Evolutionary conservation across 2,329 filamentous ascomycete species (phyloP).

Genomic region (Calonectria hawksworthii): DNA sequence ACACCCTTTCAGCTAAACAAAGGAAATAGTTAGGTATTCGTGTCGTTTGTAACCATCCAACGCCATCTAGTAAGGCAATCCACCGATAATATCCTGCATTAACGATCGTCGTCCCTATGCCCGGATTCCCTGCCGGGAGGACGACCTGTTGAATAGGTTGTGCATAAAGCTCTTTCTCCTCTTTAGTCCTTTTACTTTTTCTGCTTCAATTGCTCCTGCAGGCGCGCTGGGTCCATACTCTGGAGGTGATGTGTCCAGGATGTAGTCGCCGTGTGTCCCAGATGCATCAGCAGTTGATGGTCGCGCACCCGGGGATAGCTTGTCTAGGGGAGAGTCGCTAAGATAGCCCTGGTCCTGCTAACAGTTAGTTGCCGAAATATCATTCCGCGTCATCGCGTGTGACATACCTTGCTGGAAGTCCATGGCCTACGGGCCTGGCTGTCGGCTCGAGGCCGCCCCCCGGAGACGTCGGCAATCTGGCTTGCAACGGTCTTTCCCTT

Average conservation of each 20-base stretch:
- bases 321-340: not conserved
- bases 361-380: not conserved
- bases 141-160: conserved; percentile 52
- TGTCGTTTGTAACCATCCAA: not conserved
- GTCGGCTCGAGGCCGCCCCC: conserved; percentile 12
- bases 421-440: conserved; percentile 28
- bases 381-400: not conserved
- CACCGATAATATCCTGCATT: too few relatives aligned
- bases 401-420: conserved; percentile 34
- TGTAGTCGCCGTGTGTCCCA: not conserved
- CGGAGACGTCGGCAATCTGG: conserved; percentile 61
- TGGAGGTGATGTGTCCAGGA: not conserved
- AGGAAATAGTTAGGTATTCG: not conserved
- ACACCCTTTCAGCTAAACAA: not conserved
- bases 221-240: not conserved
- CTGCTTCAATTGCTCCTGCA: not conserved
- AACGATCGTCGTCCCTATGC: not conserved
- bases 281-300: conserved; percentile 1
- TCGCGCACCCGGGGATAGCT: not conserved
- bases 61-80: not conserved
- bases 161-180: conserved; percentile 63
- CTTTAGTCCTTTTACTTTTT: conserved; percentile 43
- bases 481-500: conserved; percentile 78
- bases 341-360: not conserved
- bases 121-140: conserved; percentile 12